A percentile compares a stretch with the other conserved stretches of the same genome.
These are phyloP conservation scores for Cutaneotrichosporon daszewskae DNA, from an alignment of 1,284 basidiomycete species.

Conservation along the genomic window DNA sequence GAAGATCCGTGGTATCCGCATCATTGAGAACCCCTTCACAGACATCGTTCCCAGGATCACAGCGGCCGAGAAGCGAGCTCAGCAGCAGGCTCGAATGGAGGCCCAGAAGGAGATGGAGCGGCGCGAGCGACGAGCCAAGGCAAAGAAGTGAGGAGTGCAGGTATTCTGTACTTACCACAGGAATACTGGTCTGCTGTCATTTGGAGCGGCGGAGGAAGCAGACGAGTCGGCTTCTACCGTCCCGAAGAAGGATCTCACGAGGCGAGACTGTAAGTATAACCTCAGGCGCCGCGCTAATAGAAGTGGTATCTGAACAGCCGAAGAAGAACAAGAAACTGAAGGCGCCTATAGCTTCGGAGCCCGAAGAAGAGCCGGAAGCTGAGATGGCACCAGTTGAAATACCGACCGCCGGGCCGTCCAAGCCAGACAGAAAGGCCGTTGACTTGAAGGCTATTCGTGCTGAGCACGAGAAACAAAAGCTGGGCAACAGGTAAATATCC, in stretches of 20 bases:
- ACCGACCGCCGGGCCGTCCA: too few species aligned
- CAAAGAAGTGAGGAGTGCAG: conserved; percentile 64
- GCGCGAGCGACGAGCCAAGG: conserved; percentile 60
- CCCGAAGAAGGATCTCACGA: conserved; percentile 71
- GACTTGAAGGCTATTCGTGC: conserved; percentile 66
- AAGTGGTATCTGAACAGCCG: neutral
- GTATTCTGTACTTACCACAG: conserved; percentile 48
- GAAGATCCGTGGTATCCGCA: conserved; percentile 74
- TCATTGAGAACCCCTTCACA: conserved; percentile 87
- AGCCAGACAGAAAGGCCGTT: conserved; percentile 39
- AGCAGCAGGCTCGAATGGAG: conserved; percentile 69
- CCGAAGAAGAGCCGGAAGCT: conserved; percentile 10
- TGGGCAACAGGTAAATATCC: conserved; percentile 53
- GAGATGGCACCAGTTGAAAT: too few species aligned
- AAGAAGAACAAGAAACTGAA: too few species aligned
- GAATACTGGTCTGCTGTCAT: conserved; percentile 79
- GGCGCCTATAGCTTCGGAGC: neutral
- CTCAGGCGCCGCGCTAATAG: neutral
- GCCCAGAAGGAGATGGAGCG: conserved; percentile 71
- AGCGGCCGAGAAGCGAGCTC: conserved; percentile 75
- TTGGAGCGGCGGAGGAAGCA: conserved; percentile 72
- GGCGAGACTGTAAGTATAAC: conserved; percentile 65
- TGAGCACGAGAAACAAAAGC: conserved; percentile 64
- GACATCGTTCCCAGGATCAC: conserved; percentile 97
- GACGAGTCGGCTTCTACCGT: conserved; percentile 51